Evolutionary conservation across 495 filamentous ascomycete species (phyloP), one percentile per base, ranked within the genome.

Genomic region (Stereocaulon alpinum): DNA sequence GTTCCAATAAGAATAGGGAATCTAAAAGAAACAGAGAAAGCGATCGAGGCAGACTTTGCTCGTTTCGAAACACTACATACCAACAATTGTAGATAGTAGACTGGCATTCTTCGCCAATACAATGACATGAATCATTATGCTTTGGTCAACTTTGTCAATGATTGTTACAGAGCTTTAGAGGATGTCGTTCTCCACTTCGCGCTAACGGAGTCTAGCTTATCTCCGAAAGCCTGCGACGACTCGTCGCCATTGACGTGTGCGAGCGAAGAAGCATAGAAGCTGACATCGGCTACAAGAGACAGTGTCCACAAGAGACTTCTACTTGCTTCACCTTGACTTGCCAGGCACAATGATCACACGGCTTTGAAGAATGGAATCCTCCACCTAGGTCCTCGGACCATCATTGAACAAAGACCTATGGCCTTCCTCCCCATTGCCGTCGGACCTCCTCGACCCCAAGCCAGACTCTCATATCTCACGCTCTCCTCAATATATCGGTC

Each of bases 381-480:
- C 30, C 14, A 55, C 14, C 12, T 30, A 32, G 55, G 55, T 32
- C 20, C 20, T 6, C 27, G 14, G 22, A 54, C 58, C n/a, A 43
- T 41, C 49, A 27, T 29, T 62, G 29, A 55, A 42, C 40, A 24
- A 57, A 63, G 43, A 0, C 49, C 61, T 32, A 54, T 59, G 61
- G 41, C 42, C 32, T 53, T 59, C 51, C 49, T 63, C 18, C 50
- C 56, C 48, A 30, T 53, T 24, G 49, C 50, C 29, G 43, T 20
- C 24, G 49, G 56, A 14, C 56, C 40, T 41, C 49, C 61, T 59
- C 48, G 9, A 40, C 68, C 70, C 24, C 70, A 71, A 48, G 70
- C 71, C 17, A 68, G 68, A 20, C 50, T 61, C 50, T 70, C 74
- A 32, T 77, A 76, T 63, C 61, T 77, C 32, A 70, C 67, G 14